These are phyloP conservation scores for Rhodotorula toruloides DNA, from an alignment of 768 basidiomycete species.

Conservation along the genomic window DNA sequence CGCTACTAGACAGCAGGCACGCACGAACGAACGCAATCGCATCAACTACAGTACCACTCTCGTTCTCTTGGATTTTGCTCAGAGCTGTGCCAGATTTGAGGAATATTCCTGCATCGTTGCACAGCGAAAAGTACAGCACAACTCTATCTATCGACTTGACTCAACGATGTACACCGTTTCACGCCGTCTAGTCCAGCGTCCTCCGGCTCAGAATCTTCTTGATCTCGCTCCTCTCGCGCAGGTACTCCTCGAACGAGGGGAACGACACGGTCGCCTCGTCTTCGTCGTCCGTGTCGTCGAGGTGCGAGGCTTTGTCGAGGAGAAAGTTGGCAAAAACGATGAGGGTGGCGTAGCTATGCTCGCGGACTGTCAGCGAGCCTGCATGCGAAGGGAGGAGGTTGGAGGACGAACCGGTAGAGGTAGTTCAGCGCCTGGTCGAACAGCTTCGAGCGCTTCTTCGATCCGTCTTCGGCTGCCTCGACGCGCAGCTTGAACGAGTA, in stretches of 20 bases:
- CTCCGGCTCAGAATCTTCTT: conserved; percentile 24
- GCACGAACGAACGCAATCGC: no score
- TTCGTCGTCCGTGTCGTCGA: conserved; percentile 29
- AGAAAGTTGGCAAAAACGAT: conserved; percentile 95
- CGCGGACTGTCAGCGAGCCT: conserved; percentile 50
- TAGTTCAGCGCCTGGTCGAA: conserved; percentile 79
- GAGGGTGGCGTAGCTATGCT: conserved; percentile 72
- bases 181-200: conserved; percentile 30
- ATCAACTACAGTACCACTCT: no score
- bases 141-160: no score
- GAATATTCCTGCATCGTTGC: no score
- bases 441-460: conserved; percentile 68
- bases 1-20: no score
- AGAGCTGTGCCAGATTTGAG: no score
- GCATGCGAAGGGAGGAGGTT: not conserved
- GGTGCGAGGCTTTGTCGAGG: conserved; percentile 55
- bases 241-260: conserved; percentile 39
- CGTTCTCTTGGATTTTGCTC: no score
- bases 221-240: conserved; percentile 37
- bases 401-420: conserved; percentile 53
- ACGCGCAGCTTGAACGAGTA: conserved; percentile 65
- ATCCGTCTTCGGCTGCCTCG: conserved; percentile 74
- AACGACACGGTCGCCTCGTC: conserved; percentile 29
- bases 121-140: no score
- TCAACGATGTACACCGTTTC: no score